phyloP scores from a whole-genome alignment of 192 early-diverging fungal species.

The Chytriomyces sp. region DNA sequence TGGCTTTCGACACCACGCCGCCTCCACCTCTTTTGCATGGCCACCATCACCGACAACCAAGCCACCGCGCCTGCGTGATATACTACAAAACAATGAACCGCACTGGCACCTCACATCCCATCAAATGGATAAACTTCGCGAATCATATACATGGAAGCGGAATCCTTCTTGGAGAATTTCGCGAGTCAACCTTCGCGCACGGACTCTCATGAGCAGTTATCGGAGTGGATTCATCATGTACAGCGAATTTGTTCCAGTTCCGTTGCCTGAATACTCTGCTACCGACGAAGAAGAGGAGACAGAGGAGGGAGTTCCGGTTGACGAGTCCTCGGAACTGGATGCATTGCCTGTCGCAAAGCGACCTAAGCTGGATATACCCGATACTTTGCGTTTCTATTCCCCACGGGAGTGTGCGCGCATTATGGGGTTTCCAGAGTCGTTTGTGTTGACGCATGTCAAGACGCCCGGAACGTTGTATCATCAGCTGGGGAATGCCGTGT shows the following conservation, averaged over 20 bases:
- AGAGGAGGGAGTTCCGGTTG: background rate
- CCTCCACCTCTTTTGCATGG: background rate
- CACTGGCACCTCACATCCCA: background rate
- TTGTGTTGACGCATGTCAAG: background rate
- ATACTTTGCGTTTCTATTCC: slow-evolving; percentile 16
- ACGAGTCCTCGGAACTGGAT: background rate
- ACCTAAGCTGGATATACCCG: background rate
- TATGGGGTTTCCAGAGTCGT: slow-evolving; percentile 21
- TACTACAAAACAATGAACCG: background rate
- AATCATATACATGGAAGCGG: background rate
- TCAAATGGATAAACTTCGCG: slow-evolving; percentile 1
- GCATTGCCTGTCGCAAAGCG: background rate
- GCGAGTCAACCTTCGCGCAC: background rate
- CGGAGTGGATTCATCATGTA: slow-evolving; percentile 16
- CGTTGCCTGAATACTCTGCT: background rate
- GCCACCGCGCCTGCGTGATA: background rate
- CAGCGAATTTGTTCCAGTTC: slow-evolving; percentile 16
- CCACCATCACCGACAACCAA: background rate
- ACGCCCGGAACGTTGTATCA: slow-evolving; percentile 14
- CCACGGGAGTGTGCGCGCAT: slow-evolving; percentile 21
- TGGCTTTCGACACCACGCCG: background rate
- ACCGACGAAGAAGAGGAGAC: background rate
- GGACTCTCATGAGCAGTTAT: slow-evolving; percentile 20
- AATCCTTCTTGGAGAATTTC: slow-evolving; percentile 16
- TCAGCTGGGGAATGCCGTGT: slow-evolving; percentile 22